Conservation (phyloP, 2,329 filamentous ascomycete species). For the Fusarium chlamydosporum region DNA sequence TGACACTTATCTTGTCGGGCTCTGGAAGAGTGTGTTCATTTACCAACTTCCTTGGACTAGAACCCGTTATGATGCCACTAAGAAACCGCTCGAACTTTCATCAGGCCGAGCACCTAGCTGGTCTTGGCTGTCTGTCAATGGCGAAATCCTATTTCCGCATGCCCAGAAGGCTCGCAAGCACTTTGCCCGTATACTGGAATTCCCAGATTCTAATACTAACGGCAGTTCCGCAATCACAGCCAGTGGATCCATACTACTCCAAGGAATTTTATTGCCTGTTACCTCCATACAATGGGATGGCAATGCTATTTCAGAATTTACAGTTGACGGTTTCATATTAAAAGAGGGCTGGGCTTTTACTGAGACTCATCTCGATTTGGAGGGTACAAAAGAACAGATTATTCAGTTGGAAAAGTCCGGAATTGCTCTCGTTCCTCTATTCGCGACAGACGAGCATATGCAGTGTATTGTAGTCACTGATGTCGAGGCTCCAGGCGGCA, state of each 20-base stretch:
- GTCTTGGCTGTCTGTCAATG: not conserved
- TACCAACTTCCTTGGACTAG: not conserved
- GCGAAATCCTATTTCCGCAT: not conserved
- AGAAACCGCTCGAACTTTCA: not conserved
- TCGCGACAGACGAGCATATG: not conserved
- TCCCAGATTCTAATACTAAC: not conserved
- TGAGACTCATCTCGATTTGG: not conserved
- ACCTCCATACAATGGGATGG: not conserved
- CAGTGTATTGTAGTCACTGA: not conserved
- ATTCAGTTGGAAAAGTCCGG: not conserved
- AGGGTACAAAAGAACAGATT: not conserved
- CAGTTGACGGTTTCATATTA: not conserved
- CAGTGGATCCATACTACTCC: not conserved
- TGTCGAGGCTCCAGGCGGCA: not conserved
- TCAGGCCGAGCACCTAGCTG: not conserved
- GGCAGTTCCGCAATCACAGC: not conserved
- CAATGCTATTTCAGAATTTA: not conserved
- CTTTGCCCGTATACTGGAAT: not conserved
- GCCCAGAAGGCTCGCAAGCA: not conserved
- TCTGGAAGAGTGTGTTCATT: not conserved
- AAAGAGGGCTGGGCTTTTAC: not conserved
- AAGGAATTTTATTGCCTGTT: not conserved
- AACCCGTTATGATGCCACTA: not conserved
- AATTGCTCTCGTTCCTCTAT: not conserved
- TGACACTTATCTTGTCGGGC: constrained; percentile 14